phyloP scores from a whole-genome alignment of 2,329 filamentous ascomycete genomes.

The Drechslerella stenobrocha region DNA sequence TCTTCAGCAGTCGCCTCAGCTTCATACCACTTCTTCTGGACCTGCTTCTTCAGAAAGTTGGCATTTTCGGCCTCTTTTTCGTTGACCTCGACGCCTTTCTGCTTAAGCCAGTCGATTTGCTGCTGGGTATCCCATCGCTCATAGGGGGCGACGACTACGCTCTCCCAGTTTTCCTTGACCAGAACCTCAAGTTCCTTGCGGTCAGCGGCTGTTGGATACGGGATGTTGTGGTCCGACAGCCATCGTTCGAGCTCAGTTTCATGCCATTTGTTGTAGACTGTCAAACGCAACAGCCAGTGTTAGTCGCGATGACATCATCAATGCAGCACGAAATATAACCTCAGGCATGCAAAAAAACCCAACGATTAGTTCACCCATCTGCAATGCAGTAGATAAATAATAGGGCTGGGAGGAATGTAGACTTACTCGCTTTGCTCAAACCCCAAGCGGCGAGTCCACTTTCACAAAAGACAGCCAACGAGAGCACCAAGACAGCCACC shows the following conservation, averaged over 20 bases:
- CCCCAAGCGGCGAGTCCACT: conserved; percentile 37
- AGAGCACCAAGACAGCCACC: conserved; percentile 43
- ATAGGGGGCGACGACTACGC: conserved; percentile 74
- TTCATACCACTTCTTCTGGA: conserved; percentile 76
- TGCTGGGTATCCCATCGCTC: conserved; percentile 73
- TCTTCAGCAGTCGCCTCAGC: conserved; percentile 74
- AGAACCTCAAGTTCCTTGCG: conserved; percentile 91
- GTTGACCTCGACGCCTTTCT: conserved; percentile 72
- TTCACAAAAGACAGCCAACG: conserved; percentile 43
- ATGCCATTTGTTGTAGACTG: conserved; percentile 96
- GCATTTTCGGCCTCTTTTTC: conserved; percentile 69
- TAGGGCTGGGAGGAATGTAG: not conserved
- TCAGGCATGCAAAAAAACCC: too few species aligned
- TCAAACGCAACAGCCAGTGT: not conserved
- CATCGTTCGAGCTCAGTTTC: conserved; percentile 96
- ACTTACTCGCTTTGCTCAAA: conserved; percentile 48
- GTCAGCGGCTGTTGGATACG: conserved; percentile 85
- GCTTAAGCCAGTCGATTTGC: conserved; percentile 68
- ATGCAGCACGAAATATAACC: not conserved
- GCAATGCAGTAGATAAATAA: not conserved
- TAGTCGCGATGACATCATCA: not conserved
- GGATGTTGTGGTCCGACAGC: conserved; percentile 88
- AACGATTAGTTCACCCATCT: not conserved
- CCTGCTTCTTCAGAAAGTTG: conserved; percentile 69
- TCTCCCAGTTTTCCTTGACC: conserved; percentile 88